phyloP scores from a whole-genome alignment of 2,329 filamentous ascomycete genomes.

The Botryotinia convoluta region DNA sequence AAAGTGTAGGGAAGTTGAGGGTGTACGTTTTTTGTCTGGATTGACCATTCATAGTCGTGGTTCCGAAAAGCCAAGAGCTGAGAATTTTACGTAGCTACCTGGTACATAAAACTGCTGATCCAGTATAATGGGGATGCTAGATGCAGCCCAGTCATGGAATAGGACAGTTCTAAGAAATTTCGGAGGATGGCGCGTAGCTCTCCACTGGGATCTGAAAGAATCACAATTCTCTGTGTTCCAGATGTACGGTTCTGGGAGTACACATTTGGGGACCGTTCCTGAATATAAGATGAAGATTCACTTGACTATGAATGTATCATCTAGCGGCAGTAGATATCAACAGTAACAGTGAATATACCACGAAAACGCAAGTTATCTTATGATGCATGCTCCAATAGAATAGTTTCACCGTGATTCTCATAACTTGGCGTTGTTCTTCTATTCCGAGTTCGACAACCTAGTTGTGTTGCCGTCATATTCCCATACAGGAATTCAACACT shows the following conservation, averaged over 20 bases:
- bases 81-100: neutral
- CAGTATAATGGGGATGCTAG: neutral
- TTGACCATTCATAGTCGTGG: neutral
- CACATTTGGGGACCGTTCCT: neutral
- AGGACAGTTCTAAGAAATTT: neutral
- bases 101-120: accelerated
- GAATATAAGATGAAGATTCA: neutral
- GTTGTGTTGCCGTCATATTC: neutral
- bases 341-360: neutral
- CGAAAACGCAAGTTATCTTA: neutral
- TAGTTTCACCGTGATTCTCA: neutral
- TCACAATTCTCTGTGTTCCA: neutral
- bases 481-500: neutral
- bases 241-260: neutral
- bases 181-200: neutral
- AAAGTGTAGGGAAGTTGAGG: neutral
- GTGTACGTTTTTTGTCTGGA: neutral
- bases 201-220: neutral
- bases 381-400: neutral
- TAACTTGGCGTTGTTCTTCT: neutral
- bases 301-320: neutral
- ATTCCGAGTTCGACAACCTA: neutral
- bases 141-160: neutral
- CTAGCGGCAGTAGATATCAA: neutral
- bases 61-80: neutral